Evolutionary conservation across 2,329 filamentous ascomycete species (phyloP).

Genomic region (Seiridium unicorne): DNA sequence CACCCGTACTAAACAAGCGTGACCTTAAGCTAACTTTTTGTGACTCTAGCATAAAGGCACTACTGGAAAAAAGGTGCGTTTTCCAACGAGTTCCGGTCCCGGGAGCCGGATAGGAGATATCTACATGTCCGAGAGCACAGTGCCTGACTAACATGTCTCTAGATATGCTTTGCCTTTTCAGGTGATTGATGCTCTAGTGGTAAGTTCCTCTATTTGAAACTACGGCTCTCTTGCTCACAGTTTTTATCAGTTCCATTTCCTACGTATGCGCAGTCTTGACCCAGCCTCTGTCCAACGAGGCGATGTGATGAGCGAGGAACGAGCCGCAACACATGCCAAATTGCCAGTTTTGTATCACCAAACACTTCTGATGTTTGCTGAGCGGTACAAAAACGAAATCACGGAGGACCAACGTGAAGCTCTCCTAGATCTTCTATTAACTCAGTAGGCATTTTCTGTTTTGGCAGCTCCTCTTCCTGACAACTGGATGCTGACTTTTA

Average conservation of each 20-base stretch:
- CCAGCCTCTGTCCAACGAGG: constrained; percentile 51
- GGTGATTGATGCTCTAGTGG: constrained; percentile 31
- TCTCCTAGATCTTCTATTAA: constrained; percentile 80
- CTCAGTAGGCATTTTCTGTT: constrained; percentile 39
- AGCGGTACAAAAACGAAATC: constrained; percentile 93
- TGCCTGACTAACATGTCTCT: too few species aligned
- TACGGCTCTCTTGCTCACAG: constrained; percentile 60
- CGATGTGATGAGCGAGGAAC: constrained; percentile 51
- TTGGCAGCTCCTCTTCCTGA: too few species aligned
- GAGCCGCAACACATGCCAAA: constrained; percentile 57
- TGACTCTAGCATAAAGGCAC: too few species aligned
- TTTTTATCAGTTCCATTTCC: constrained; percentile 94
- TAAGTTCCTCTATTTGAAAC: constrained; percentile 37
- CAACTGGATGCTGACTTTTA: neutral
- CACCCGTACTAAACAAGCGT: too few species aligned
- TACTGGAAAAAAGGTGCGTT: too few species aligned
- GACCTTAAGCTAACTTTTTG: too few species aligned
- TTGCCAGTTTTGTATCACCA: constrained; percentile 97
- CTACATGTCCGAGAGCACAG: too few species aligned
- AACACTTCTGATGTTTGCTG: constrained; percentile 85
- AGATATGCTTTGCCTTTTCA: constrained; percentile 91
- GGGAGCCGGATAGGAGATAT: too few species aligned
- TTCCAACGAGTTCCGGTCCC: too few species aligned
- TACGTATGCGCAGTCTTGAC: constrained; percentile 77
- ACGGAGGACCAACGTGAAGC: constrained; percentile 94